Evolutionary conservation across 164 flowering plant species (phyloP), one percentile per base, ranked within the genome.

Genomic region (Amborella trichopoda): DNA sequence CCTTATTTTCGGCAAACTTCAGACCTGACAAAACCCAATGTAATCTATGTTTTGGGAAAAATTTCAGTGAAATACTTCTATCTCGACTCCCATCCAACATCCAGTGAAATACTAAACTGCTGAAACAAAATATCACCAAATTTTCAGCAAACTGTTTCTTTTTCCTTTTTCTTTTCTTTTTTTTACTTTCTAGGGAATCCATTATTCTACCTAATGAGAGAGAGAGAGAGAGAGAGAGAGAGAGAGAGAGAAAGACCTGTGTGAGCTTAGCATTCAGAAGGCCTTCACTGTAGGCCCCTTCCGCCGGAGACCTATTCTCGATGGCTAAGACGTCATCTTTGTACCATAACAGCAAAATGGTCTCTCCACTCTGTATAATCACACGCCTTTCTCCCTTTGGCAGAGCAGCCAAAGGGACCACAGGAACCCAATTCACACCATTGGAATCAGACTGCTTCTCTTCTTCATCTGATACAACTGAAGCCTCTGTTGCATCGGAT

Each of bases 371-470:
- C 46, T 86, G 95, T 3, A 86, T 66, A 2, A 86, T 81, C 54
- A 90, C 95, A 3, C 97, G 71, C 62, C 97, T 55, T 68, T 90
- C 97, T 12, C 97, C 97, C 52, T 54, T 90, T 3, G 95, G 95
- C 56, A 90, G 67, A 16, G 97, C 95, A 14, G 81, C 39, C 43
- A 83, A 42, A 16, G 97, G 95, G 41, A 83, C 91, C 57, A 83
- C 95, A 24, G 97, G 95, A 4, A 90, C 78, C 97, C 95, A 90
- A 33, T 63, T 73, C 68, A 36, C 65, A 5, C 66, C 68, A 33
- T 48, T 63, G 38, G 56, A 54, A 4, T 64, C 46, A 17, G 75
- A 52, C 21, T 19, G 41, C 41, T 38, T 22, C 41, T 38, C 17
- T 26, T 21, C 17, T 32, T 39, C 16, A 12, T 55, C 72, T 41